Percentiles rank a stretch among this genome's conserved stretches.
These are phyloP conservation scores for Yarrowia hollandica DNA, from an alignment of 805 yeast species.

Conservation along the genomic window DNA sequence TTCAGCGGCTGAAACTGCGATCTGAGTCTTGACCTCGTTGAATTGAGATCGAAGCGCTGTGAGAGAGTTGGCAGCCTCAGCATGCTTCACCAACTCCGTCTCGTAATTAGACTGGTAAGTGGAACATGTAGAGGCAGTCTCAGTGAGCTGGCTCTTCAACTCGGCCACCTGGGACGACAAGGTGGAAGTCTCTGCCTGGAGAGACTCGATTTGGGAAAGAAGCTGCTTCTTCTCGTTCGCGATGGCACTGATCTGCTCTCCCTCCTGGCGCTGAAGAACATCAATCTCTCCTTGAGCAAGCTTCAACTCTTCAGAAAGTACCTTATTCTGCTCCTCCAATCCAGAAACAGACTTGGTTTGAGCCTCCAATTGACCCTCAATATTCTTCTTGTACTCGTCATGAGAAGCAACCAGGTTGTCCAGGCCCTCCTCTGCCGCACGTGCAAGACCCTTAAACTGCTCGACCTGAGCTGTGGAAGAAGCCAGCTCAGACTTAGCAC, in stretches of 20 bases:
- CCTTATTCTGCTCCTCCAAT: constrained; percentile 33
- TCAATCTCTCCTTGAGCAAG: constrained; percentile 35
- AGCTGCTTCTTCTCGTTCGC: constrained; percentile 35
- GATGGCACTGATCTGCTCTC: constrained; percentile 35
- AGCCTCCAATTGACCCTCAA: constrained; percentile 33
- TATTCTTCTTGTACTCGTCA: constrained; percentile 46
- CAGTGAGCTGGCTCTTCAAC: constrained; percentile 39
- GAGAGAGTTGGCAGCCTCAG: constrained; percentile 49
- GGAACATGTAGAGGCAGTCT: constrained; percentile 46
- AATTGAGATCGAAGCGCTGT: constrained; percentile 45
- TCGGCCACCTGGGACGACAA: constrained; percentile 35
- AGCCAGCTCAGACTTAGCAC: constrained; percentile 55
- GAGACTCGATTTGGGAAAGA: constrained; percentile 32
- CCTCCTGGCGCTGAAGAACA: constrained; percentile 31
- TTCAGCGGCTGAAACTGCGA: constrained; percentile 34
- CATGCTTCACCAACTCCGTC: constrained; percentile 55
- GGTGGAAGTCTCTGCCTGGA: constrained; percentile 38
- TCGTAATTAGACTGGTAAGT: constrained; percentile 58
- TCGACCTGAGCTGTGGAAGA: constrained; percentile 57
- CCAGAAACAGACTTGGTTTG: constrained; percentile 31
- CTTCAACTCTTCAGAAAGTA: constrained; percentile 31
- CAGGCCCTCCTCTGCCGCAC: constrained; percentile 66
- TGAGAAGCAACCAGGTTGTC: constrained; percentile 54
- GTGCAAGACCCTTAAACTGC: constrained; percentile 64
- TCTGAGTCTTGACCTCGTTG: constrained; percentile 39